Evolutionary conservation across 371 early-diverging fungal genomes (phyloP), one percentile per base, ranked within the genome.

Genomic region (Lichtheimia hyalospora): DNA sequence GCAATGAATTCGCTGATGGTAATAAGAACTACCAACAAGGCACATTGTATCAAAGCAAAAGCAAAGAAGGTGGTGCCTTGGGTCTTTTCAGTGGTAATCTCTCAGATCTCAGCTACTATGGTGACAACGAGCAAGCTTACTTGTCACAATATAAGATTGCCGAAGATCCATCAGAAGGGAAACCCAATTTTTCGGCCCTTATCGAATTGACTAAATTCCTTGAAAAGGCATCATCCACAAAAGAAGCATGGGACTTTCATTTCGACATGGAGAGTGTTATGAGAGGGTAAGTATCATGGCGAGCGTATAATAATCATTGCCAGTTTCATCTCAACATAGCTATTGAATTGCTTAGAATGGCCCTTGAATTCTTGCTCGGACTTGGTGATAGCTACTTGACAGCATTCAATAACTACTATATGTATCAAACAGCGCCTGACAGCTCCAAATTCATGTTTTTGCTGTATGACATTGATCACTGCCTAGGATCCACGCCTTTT

Each of bases 301-400:
- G n/a, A n/a, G n/a, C n/a, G 10, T 6, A 8, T 2, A 6, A 34
- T 8, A 2, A 8, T 2, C 10, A 34, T 34, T 8, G 6, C 6
- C 34, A 34, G 10, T 34, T 8, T 34, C 34, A 6, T 13, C 15
- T 12, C 27, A n/a, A n/a, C n/a, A n/a, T n/a, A n/a, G n/a, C n/a
- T n/a, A n/a, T n/a, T n/a, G n/a, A n/a, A n/a, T 51, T 14, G 3
- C n/a, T 53, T 59, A 73, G 73, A 3, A 46, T 73, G 58, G 69
- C 70, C 3, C 56, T 77, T 15, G 74, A 77, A 62, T 57, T 72
- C 4, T 43, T 72, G 3, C 14, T 64, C 10, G 77, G 73, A 5
- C 72, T 67, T n/a, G 49, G 64, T n/a, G 77, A 77, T 51, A 70
- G 73, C 8, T 74, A 70, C 18, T 21, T 63, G 16, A 44, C 70